Base-by-base conservation (phyloP, 306 rosid genomes). In the Quercus mongolica region DNA sequence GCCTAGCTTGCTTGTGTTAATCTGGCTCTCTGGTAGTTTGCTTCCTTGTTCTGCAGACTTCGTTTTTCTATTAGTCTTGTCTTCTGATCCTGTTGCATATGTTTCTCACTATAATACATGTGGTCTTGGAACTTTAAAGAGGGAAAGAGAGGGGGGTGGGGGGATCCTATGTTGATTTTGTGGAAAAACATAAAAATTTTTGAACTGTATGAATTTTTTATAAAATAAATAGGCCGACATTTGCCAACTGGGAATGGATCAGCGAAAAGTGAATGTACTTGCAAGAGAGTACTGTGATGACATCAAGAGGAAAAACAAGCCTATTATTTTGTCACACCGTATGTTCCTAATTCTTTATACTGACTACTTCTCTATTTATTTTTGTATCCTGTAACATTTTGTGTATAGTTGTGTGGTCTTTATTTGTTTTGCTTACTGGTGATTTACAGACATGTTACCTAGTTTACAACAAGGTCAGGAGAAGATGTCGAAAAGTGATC, bases 241-340 rank as follows among this genome's bases (percentile, higher is more conserved):
- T 73, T 92, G 97, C 92, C 99, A 92, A 83, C 55, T 94, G 85
- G 99, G 97, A 88, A 91, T 91, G 97, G 97, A 92, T 86, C 97
- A 94, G 75, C 89, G 94, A 57, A 88, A 94, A 86, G 97, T 92
- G 74, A 94, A 91, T 64, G 90, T 91, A 38, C 99, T 92, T 58
- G 92, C 97, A 58, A 85, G 97, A 82, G 97, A 92, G 87, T 91
- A 92, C 80, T 92, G 97, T 44, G 95, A 94, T 80, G 89, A 78
- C 81, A 90, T 92, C 72, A 94, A 92, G 91, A 91, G 93, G 88
- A 92, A 91, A 86, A 88, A 90, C 91, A 94, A 94, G 73, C 97
- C 98, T 28, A 84, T 94, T 77, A 92, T 94, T 85, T 74, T 90
- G 86, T 94, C 97, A 56, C 98, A 92, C 89, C 94, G 96, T 94